These are phyloP conservation scores for Logfia minima DNA, from an alignment of 129 eudicot species.

Conservation along the genomic window DNA sequence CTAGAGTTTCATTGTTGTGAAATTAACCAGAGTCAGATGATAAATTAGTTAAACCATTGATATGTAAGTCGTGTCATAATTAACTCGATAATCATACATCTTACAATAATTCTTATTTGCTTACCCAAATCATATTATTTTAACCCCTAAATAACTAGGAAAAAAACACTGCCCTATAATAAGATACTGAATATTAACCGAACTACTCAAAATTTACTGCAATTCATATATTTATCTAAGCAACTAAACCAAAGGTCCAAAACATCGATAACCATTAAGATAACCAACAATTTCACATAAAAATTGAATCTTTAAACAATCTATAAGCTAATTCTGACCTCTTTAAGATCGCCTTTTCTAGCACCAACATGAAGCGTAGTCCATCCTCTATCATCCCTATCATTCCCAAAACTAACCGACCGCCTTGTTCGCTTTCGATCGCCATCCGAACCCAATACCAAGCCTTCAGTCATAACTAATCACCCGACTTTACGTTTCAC, in stretches of 20 bases:
- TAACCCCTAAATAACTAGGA: neutral
- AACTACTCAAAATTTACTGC: neutral
- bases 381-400: slow-evolving; percentile 77
- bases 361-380: slow-evolving; percentile 82
- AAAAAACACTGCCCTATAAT: neutral
- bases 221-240: neutral
- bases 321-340: slow-evolving; percentile 38
- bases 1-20: neutral
- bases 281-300: neutral
- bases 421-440: slow-evolving; percentile 24
- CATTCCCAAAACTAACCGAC: slow-evolving; percentile 24
- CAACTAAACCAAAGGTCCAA: neutral
- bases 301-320: neutral
- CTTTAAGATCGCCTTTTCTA: slow-evolving; percentile 65
- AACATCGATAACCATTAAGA: too few species aligned
- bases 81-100: neutral
- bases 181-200: neutral
- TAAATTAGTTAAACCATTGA: too few species aligned
- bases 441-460: slow-evolving; percentile 8
- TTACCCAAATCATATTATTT: neutral
- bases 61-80: too few species aligned
- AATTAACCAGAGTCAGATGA: neutral
- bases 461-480: slow-evolving; percentile 17
- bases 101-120: neutral
- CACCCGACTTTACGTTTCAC: neutral